Evolutionary conservation across 2,329 filamentous ascomycete genomes (phyloP), one percentile per base, ranked within the genome.

Genomic region (Colletotrichum gigasporum): DNA sequence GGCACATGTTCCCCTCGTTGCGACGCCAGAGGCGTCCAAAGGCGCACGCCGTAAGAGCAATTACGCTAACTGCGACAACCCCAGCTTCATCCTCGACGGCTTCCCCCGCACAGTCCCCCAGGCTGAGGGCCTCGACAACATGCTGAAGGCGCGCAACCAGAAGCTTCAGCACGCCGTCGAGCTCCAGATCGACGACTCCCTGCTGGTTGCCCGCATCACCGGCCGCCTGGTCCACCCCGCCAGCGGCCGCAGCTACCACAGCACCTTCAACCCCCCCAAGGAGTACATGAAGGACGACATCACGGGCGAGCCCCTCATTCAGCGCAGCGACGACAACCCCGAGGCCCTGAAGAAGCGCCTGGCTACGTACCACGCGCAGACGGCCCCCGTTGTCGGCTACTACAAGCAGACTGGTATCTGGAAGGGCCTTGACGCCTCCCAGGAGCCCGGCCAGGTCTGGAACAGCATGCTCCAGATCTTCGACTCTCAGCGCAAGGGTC

Each of bases 351-450:
- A 94, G 88, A 99, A 97, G 90, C 91, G 96, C 68, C 87, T 99
- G 65, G 85, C 84, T 39, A 97, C 95, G 65, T 99, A 99, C 82
- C 96, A 99, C 83, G 84, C 88, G 70, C 96, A 99, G 88, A 99
- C 96, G 32, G 82, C 89, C 44, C 96, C 96, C 18, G 96, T 99
- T 51, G 94, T 97, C 68, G 86, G 89, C 63, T 99, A 99, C 86
- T 99, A 99, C 88, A 92, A 96, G 83, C 93, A 94, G 82, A 97
- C 92, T 51, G 94, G 94, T 71, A 97, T 99, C 85, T 99, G 96
- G 96, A 91, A 91, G 80, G 91, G 91, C 68, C 88, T 99, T 73
- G 96, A 99, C 78, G 96, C 96, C 69, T 96, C 92, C 84, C 94
- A 99, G 85, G 91, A 97, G 82, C 96, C 96, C 18, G 92, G 93